Conservation (phyloP, 257 asterid species). For the Nicotiana obtusifolia region DNA sequence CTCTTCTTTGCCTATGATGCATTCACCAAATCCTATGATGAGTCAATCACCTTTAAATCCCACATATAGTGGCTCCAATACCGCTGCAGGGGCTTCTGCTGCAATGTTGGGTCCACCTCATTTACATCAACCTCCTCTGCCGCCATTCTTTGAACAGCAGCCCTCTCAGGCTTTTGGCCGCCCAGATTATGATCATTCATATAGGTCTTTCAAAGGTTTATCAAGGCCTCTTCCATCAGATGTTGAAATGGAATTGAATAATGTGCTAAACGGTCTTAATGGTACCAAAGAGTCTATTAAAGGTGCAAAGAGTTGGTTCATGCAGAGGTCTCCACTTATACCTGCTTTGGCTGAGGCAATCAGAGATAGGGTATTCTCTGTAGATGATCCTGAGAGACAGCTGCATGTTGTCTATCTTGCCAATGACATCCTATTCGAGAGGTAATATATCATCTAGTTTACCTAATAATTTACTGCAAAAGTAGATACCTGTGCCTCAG, state of each 20-base stretch:
- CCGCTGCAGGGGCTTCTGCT: slow-evolving; percentile 37
- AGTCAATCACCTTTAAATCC: slow-evolving; percentile 53
- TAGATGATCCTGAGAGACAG: slow-evolving; percentile 89
- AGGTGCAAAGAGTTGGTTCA: slow-evolving; percentile 97
- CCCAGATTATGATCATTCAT: slow-evolving; percentile 63
- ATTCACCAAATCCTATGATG: slow-evolving; percentile 73
- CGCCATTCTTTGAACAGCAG: slow-evolving; percentile 62
- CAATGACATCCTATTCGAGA: slow-evolving; percentile 89
- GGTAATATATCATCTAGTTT: slow-evolving; percentile 30
- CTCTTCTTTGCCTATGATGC: slow-evolving; percentile 63
- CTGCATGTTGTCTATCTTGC: slow-evolving; percentile 84
- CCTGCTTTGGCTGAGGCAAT: slow-evolving; percentile 81
- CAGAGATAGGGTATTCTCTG: slow-evolving; percentile 60
- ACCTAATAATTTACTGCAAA: background rate
- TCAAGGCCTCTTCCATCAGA: slow-evolving; percentile 86
- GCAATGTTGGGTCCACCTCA: slow-evolving; percentile 42
- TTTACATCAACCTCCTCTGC: slow-evolving; percentile 63
- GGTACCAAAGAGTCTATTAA: slow-evolving; percentile 94
- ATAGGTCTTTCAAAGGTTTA: slow-evolving; percentile 56
- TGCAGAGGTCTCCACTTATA: slow-evolving; percentile 79
- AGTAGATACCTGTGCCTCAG: background rate
- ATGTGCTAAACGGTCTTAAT: slow-evolving; percentile 64
- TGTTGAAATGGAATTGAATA: slow-evolving; percentile 77
- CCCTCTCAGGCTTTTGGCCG: slow-evolving; percentile 55
- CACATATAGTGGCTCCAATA: slow-evolving; percentile 22